Base-by-base conservation (phyloP, 805 yeast genomes). In the Yarrowia sp. region DNA sequence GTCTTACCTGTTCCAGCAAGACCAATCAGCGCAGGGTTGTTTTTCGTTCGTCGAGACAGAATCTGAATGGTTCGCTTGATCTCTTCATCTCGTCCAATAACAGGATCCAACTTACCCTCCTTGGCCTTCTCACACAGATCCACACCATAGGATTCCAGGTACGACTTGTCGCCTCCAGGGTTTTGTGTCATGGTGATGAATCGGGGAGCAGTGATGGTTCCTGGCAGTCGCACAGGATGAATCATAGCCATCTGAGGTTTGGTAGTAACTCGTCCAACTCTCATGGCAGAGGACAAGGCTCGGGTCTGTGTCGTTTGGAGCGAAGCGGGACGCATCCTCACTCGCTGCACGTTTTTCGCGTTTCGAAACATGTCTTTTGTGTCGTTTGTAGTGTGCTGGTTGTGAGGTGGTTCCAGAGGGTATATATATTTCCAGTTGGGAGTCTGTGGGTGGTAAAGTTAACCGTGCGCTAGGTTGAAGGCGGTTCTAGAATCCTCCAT, bases 1-100 rank as follows among this genome's bases (percentile, higher is more conserved):
- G 98, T 95, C 75, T 93, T 93, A 78, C 99, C 99, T 0, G 97
- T 96, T 77, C 99, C 99, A 0, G 99, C 99, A 69, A 89, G 86
- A 68, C 99, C 99, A 45, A 95, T 92, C 64, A 93, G 76, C 1
- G 95, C 96, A 0, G 99, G 99, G 72, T 93, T 93, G 75, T 95
- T 95, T 76, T 93, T 93, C 0, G 98, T 92, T 74, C 98, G 82
- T 70, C 99, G 80, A 1, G 97, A 90, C 50, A 93, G 78, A 55
- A 93, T 92, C 74, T 93, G 98, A 65, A 93, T 88, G 0, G 98
- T 93, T 66, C 99, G 81, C 66, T 93, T 83, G 65, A 93, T 95
- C 73, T 95, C 98, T 68, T 92, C 97, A 72, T 95, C 98, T 68
- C 98, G 81, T 3, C 99, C 99, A 71, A 93, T 95, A 22, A 95